These are phyloP conservation scores for Fusarium protoensiforme DNA, from an alignment of 2,329 filamentous ascomycete genomes.

Conservation along the genomic window DNA sequence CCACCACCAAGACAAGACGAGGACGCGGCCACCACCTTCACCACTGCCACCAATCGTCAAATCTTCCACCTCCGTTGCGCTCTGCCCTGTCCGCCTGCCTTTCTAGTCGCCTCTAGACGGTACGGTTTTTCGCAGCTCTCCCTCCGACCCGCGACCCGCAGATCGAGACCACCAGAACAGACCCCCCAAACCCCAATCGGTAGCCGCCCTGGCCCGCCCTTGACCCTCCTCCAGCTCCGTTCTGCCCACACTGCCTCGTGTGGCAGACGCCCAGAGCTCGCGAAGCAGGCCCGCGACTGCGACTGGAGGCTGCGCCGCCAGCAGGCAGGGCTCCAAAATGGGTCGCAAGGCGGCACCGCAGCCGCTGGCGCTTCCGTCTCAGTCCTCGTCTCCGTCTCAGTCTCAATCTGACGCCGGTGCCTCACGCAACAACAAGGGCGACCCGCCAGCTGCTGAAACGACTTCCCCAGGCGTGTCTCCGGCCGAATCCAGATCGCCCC, in stretches of 20 bases:
- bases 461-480: constrained; percentile 46
- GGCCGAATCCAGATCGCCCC: constrained; percentile 52
- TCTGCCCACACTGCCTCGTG: constrained; percentile 34
- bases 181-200: neutral
- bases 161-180: constrained; percentile 19
- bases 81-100: neutral
- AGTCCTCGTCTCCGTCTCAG: constrained; percentile 30
- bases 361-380: constrained; percentile 61
- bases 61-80: constrained; percentile 18
- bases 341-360: constrained; percentile 69
- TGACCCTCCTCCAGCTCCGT: constrained; percentile 26
- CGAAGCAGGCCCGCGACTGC: constrained; percentile 37
- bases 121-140: constrained; percentile 14
- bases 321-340: constrained; percentile 53
- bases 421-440: constrained; percentile 45
- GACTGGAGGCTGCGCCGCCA: constrained; percentile 36
- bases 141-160: constrained; percentile 8
- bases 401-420: constrained; percentile 51
- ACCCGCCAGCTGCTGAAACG: constrained; percentile 47
- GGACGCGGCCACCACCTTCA: constrained; percentile 19
- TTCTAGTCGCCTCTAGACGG: constrained; percentile 7
- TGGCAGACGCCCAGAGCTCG: constrained; percentile 35
- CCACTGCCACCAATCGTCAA: constrained; percentile 36
- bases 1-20: constrained; percentile 1
- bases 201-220: constrained; percentile 34